Conservation (phyloP, 306 rosid genomes). For the Gillenia trifoliata region DNA sequence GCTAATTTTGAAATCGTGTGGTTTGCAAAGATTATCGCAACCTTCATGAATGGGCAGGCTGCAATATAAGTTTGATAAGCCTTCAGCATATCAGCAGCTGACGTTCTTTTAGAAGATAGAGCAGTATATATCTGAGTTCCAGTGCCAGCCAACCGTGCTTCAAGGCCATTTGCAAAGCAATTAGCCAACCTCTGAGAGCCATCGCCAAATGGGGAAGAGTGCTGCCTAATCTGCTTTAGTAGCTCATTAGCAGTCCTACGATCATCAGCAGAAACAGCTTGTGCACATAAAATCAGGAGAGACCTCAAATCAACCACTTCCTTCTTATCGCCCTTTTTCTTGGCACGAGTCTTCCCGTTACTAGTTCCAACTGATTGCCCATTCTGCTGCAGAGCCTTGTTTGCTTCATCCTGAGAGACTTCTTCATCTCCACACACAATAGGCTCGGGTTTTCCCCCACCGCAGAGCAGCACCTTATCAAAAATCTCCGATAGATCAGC, state of each 20-base stretch:
- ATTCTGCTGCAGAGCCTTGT: slow-evolving; percentile 25
- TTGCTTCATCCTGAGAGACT: slow-evolving; percentile 16
- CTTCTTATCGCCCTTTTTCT: slow-evolving; percentile 39
- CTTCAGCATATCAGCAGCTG: slow-evolving; percentile 53
- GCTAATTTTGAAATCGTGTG: slow-evolving; percentile 41
- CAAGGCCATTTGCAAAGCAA: slow-evolving; percentile 57
- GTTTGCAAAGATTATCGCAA: slow-evolving; percentile 53
- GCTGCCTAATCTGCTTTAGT: slow-evolving; percentile 61
- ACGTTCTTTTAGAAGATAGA: slow-evolving; percentile 31
- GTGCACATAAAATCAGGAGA: slow-evolving; percentile 60
- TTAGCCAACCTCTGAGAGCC: slow-evolving; percentile 65
- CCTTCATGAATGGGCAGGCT: slow-evolving; percentile 60
- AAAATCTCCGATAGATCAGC: slow-evolving; percentile 46
- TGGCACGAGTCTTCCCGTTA: slow-evolving; percentile 32
- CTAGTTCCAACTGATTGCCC: slow-evolving; percentile 17
- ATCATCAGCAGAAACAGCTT: slow-evolving; percentile 58
- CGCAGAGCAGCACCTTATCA: slow-evolving; percentile 41
- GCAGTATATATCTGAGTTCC: slow-evolving; percentile 44
- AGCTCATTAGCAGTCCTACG: slow-evolving; percentile 53
- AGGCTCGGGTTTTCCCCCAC: slow-evolving; percentile 7
- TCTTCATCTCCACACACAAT: slow-evolving; percentile 2
- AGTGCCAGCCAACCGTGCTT: slow-evolving; percentile 65
- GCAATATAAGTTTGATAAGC: slow-evolving; percentile 46
- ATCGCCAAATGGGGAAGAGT: slow-evolving; percentile 59
- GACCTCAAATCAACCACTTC: slow-evolving; percentile 57